Evolutionary conservation across 2,329 filamentous ascomycete species (phyloP), one percentile per base, ranked within the genome.

Genomic region (Paecilomyces variotii): DNA sequence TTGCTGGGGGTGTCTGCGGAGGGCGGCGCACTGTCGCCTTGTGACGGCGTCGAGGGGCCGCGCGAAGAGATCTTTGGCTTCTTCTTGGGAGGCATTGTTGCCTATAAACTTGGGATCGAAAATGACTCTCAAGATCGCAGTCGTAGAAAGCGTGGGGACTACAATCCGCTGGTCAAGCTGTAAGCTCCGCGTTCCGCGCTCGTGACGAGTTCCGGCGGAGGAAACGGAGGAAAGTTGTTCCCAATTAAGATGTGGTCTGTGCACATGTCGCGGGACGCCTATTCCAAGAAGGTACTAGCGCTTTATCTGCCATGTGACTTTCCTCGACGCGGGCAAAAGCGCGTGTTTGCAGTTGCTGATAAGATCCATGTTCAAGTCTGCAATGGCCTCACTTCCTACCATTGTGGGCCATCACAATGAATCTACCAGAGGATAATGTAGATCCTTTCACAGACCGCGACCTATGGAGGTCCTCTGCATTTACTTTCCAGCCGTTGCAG

Each of bases 51-150:
- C 11, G 69, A 70, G 28, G 69, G 64, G 12, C 63, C 69, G 56
- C 70, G 76, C 63, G 60, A 72, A 61, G 54, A 74, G 64, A 61
- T 74, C 67, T 84, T 87, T 39, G 82, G 80, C 67, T 85, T 87
- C 73, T 91, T 91, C 63, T 84, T 79, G 65, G 68, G 80, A 74
- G 73, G 74, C 71, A 76, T 76, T 32, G 19, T 45, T 24, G 14
- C 19, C 5, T 11, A 45, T 45, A 4, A 19, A 45, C 4, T 14
- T 7, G 9, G 5, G 5, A 45, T 45, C n/a, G 7, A 45, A 45
- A 9, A 2, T 9, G 19, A 3, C n/a, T 19, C n/a, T 24, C 19
- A 7, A 4, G 9, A 45, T 9, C 7, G 1, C 6, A n/a, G 7
- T 45, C 7, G n/a, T 45, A 45, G n/a, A 19, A 45, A 45, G 19